These are phyloP conservation scores for Papiliotrema terrestris DNA, from an alignment of 1,284 basidiomycete species.

Conservation along the genomic window DNA sequence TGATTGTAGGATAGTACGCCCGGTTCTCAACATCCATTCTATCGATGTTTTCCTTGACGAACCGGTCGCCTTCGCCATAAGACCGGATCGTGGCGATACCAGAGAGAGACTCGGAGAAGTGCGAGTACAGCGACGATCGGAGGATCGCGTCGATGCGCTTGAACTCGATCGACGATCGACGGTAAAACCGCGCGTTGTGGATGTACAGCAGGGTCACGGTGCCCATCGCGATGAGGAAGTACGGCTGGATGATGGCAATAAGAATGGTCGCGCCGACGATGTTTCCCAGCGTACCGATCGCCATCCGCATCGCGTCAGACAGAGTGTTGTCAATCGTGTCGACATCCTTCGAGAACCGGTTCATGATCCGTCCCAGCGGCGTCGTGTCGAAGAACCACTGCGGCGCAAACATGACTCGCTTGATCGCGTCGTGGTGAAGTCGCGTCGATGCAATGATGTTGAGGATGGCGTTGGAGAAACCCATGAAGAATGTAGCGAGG, in stretches of 20 bases:
- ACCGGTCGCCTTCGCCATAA: constrained; percentile 67
- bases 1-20: constrained; percentile 75
- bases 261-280: constrained; percentile 60
- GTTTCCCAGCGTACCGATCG: constrained; percentile 47
- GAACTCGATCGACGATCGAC: constrained; percentile 80
- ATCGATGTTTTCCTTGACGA: constrained; percentile 68
- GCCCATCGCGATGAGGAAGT: constrained; percentile 73
- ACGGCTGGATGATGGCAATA: constrained; percentile 71
- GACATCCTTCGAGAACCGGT: constrained; percentile 74
- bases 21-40: constrained; percentile 85
- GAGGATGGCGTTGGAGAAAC: constrained; percentile 51
- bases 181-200: constrained; percentile 75
- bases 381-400: constrained; percentile 90
- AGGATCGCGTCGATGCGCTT: constrained; percentile 56
- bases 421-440: constrained; percentile 58
- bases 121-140: constrained; percentile 65
- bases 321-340: constrained; percentile 75
- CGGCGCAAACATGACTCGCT: constrained; percentile 65
- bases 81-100: constrained; percentile 84
- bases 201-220: constrained; percentile 55
- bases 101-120: constrained; percentile 83
- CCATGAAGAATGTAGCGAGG: constrained; percentile 54
- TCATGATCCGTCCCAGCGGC: constrained; percentile 85
- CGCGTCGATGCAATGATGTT: constrained; percentile 62
- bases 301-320: constrained; percentile 70